Evolutionary conservation across 306 rosid genomes (phyloP), one percentile per base, ranked within the genome.

Genomic region (Casuarina equisetifolia): DNA sequence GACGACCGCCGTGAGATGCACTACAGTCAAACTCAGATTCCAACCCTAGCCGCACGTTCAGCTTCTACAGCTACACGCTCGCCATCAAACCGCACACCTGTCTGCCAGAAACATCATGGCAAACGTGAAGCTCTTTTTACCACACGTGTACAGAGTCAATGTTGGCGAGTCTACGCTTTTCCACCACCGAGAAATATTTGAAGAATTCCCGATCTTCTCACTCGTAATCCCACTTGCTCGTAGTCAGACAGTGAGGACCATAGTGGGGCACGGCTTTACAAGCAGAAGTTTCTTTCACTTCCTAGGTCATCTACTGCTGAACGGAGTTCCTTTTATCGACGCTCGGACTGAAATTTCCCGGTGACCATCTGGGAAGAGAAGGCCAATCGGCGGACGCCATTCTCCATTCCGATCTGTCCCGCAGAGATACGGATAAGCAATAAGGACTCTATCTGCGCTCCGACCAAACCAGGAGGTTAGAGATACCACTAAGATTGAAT

Each of bases 351-450:
- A 36, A 13, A 17, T 13, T 72, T 66, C 4, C 71, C 71, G 67
- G 73, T 51, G 3, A 19, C 46, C 0, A 5, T 4, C 78, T 74
- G 80, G 77, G 74, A 74, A 68, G 66, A 52, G 78, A 78, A 78
- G 77, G 71, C 20, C 80, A 83, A 79, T 36, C 45, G 76, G 19
- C 75, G 45, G 53, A 48, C 69, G 32, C 66, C 61, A 2, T 69
- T 46, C 70, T 43, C 81, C 32, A 54, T 74, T 74, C 82, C 83
- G 17, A 2, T 6, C 58, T 0, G 46, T 70, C 66, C 53, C 52
- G 75, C 38, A 13, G 78, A 19, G 70, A 46, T 39, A 69, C 78
- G 10, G 83, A 71, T 43, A 68, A 78, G 50, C 76, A 7, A 9
- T 38, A 80, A 17, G 76, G 48, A 63, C 43, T 76, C 32, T 64